Base-by-base conservation (phyloP, 2,329 filamentous ascomycete genomes). In the Colletotrichum cuscutae region DNA sequence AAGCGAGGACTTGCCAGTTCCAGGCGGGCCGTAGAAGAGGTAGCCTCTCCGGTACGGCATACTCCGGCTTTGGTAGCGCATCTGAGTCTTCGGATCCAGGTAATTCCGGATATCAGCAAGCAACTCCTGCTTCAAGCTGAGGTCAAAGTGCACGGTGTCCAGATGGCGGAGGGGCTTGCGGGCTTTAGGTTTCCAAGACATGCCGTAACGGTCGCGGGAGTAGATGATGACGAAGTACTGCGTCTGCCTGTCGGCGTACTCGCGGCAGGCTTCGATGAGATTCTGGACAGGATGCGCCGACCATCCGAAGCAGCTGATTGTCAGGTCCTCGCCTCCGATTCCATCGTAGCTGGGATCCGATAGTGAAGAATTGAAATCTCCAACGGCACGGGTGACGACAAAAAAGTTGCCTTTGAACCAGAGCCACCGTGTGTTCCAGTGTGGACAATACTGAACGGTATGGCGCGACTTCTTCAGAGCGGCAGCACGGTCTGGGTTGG, bases 1-100 rank as follows among this genome's bases (percentile, higher is more conserved):
- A 0, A 89, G 78, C 35, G 85, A 88, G 0, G 89, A 90, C 75
- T 91, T 91, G 2, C 90, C 89, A 0, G 89, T 91, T 1, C 90
- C 89, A 0, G 89, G 89, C 0, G 90, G 90, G 0, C 91, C 91
- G 71, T 92, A 87, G 66, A 93, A 90, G 0, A 93, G 84, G 76
- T 92, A 93, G 0, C 91, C 91, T 32, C 80, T 70, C 13, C 80
- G 76, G 52, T 82, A 82, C 0, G 80, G 81, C 79, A 82, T 82
- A 54, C 73, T 91, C 7, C 92, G 87, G 37, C 88, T 88, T 12
- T 90, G 87, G 72, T 94, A 94, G 82, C 91, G 91, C 52, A 86
- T 84, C 68, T 83, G 82, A 0, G 84, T 85, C 61, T 80, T 82
- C 1, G 84, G 84, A 26, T 87, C 84, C 3, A 89, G 80, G 70